Evolutionary conservation across 192 early-diverging fungal species (phyloP), one percentile per base, ranked within the genome.

Genomic region (Podila epigama): DNA sequence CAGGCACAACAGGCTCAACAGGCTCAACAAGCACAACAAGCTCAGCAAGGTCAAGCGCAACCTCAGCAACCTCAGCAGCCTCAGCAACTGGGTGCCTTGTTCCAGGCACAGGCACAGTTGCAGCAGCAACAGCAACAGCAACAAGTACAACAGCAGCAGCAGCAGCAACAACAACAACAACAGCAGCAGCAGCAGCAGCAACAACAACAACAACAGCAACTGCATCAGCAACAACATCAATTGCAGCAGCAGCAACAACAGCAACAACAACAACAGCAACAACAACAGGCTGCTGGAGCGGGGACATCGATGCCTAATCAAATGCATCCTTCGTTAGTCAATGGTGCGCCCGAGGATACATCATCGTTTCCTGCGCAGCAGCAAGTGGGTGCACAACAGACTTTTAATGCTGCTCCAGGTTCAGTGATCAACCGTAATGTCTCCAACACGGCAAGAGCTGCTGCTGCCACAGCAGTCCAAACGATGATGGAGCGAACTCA

Each of bases 401-500:
- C 34, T 18, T 35, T 52, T 13, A 37, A 48, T 25, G 66, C 57
- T 18, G 34, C 57, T 7, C 27, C 51, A 4, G 78, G 58, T 6
- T n/a, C 51, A 25, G 32, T 37, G 6, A 44, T 58, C 31, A 27
- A 27, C 6, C 63, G 70, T 13, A 58, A 58, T 12, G 40, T 48
- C 12, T 69, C 71, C 3, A 60, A 51, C 16, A 56, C 79, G 18
- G 69, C 81, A 7, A 63, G 73, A 5, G 63, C 60, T 25, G 52
- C 41, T 34, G 83, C 81, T 5, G 71, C 78, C 18, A 65, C 42
- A 27, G 66, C 70, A 20, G 79, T 84, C 6, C 81, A 73, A 29
- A 42, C 62, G 25, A 78, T 84, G 75, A 69, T 79, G 13, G 81
- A 79, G 41, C 65, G 53, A 9, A 80, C 80, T 58, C 68, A 70